Evolutionary conservation across 2,329 filamentous ascomycete genomes (phyloP), one percentile per base, ranked within the genome.

Genomic region (Pseudocercospora musae): DNA sequence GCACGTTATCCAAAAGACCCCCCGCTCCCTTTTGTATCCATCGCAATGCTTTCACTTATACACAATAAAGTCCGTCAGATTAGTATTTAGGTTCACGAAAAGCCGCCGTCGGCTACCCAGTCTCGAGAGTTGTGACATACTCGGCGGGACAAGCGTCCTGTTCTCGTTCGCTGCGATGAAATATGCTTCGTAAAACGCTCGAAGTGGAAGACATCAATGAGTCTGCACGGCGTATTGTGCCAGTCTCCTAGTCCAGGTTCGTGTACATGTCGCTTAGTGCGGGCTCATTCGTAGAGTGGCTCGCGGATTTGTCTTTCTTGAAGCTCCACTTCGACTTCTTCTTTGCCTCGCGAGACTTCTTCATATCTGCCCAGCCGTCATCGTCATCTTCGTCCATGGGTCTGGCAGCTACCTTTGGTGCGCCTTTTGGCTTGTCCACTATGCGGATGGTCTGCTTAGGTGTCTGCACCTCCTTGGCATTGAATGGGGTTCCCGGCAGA

Each of bases 381-480:
- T 76, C 75, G n/a, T 77, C 74, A 11, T 73, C 70, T n/a, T 71
- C 71, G 23, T 68, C 66, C 4, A 62, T 60, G 11, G 64, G 59
- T 49, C 63, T 57, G 2, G 58, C 46, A 15, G 52, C 62, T 15
- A 66, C 63, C 57, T 69, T 73, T 1, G 73, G 69, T 11, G 68
- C 68, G 15, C 74, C 73, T 66, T 75, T 76, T 2, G 73, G 70
- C 68, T 76, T 76, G 61, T 76, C 74, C 29, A 76, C 63, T n/a
- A 75, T 59, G 18, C 74, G 70, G 61, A 76, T 74, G 4, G 74
- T 76, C 23, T 66, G 68, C 58, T 72, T 73, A 3, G 57, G 66
- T 27, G 66, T 60, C 52, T 69, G 65, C 15, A 58, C 59, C 13
- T 64, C 31, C 13, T 42, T 62, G 15, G 59, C 62, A 46, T 66